Evolutionary conservation across 768 basidiomycete genomes (phyloP).

Genomic region (Boletellus ananiceps): DNA sequence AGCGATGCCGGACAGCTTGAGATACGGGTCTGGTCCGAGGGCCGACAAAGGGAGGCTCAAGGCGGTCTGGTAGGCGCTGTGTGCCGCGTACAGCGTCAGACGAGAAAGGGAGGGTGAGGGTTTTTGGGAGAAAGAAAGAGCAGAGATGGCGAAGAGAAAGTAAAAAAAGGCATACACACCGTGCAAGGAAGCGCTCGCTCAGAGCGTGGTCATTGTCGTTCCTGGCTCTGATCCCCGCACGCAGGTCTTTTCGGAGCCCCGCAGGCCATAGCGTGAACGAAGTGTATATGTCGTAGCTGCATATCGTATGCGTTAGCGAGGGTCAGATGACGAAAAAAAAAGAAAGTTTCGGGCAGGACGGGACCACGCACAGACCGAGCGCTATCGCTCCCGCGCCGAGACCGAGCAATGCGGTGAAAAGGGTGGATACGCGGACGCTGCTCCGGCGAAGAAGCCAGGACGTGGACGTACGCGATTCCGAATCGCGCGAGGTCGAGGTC

Average conservation of each 20-base stretch:
- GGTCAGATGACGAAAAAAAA: not conserved
- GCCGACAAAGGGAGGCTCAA: conserved; percentile 37
- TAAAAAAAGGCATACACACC: conserved; percentile 37
- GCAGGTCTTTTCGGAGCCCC: conserved; percentile 59
- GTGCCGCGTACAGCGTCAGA: not conserved
- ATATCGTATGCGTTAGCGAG: not conserved
- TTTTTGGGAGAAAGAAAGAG: too few relatives aligned
- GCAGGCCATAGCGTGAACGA: conserved; percentile 63
- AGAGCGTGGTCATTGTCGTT: conserved; percentile 49
- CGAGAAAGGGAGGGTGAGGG: too few relatives aligned
- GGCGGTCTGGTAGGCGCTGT: conserved; percentile 55
- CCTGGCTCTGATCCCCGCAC: conserved; percentile 60
- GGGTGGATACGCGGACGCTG: conserved; percentile 33
- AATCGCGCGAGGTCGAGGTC: conserved; percentile 7
- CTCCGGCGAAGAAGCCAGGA: conserved; percentile 13
- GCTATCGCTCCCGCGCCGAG: conserved; percentile 39
- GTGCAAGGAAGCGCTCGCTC: conserved; percentile 48
- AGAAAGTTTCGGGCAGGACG: not conserved
- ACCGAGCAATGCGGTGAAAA: conserved; percentile 36
- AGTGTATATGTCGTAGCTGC: conserved; percentile 53
- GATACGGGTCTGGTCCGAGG: conserved; percentile 45
- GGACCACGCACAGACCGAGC: conserved; percentile 38
- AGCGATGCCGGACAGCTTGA: conserved; percentile 67
- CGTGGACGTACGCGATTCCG: not conserved
- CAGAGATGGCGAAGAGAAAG: not conserved